Evolutionary conservation across 2,329 filamentous ascomycete genomes (phyloP).

Genomic region (Hyphodiscus sp.): DNA sequence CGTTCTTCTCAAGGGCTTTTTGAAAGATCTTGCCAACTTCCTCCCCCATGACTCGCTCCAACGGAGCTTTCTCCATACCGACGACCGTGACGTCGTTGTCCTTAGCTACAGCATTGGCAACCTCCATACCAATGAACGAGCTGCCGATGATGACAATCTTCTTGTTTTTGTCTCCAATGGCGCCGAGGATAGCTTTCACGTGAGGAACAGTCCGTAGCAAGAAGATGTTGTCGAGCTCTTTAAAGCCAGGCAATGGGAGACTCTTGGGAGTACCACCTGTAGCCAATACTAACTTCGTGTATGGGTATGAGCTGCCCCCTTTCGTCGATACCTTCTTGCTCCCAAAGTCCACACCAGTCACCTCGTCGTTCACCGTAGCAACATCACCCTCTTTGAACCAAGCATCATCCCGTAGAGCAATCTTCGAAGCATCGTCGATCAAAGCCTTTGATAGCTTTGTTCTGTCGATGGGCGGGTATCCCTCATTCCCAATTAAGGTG

Average conservation of each 20-base stretch:
- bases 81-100: conserved; percentile 81
- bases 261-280: conserved; percentile 73
- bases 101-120: conserved; percentile 75
- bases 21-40: conserved; percentile 78
- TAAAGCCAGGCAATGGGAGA: conserved; percentile 79
- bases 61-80: conserved; percentile 79
- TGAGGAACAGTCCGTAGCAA: conserved; percentile 72
- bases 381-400: conserved; percentile 65
- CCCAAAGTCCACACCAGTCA: conserved; percentile 69
- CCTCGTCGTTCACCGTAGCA: conserved; percentile 55
- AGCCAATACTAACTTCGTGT: conserved; percentile 85
- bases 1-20: conserved; percentile 71
- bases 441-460: conserved; percentile 95
- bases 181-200: conserved; percentile 67
- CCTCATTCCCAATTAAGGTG: conserved; percentile 78
- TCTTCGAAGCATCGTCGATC: conserved; percentile 70
- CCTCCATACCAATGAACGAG: conserved; percentile 97
- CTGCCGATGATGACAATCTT: conserved; percentile 89
- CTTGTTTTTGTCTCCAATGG: conserved; percentile 78
- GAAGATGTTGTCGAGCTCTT: conserved; percentile 82
- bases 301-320: conserved; percentile 62
- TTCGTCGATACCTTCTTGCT: conserved; percentile 69
- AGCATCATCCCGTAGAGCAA: conserved; percentile 67
- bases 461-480: conserved; percentile 82
- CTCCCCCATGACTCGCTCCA: conserved; percentile 80